Percentiles rank a stretch among this genome's conserved stretches.
Conservation (phyloP, 805 yeast genomes). For the Pichia nanzhaoensis region DNA sequence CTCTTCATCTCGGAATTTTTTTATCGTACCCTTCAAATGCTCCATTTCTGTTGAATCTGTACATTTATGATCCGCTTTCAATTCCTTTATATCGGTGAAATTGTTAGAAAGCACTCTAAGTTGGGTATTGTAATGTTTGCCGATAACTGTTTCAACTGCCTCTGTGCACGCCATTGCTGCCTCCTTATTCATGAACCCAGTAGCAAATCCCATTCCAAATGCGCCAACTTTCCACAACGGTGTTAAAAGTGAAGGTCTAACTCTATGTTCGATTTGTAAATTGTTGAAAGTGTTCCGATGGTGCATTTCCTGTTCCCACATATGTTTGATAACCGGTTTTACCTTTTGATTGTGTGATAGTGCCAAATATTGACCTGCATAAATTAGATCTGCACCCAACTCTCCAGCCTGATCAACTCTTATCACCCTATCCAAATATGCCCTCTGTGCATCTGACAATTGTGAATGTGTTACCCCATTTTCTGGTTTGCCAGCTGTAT, state of each 20-base stretch:
- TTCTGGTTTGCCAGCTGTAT: conserved; percentile 9
- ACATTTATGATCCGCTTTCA: conserved; percentile 22
- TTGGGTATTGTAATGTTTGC: conserved; percentile 91
- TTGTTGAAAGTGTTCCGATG: conserved; percentile 82
- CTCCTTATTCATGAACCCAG: conserved; percentile 82
- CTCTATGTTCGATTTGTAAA: conserved; percentile 68
- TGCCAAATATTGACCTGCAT: conserved; percentile 82
- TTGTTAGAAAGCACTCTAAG: conserved; percentile 68
- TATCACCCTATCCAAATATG: conserved; percentile 64
- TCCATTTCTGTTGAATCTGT: conserved; percentile 48
- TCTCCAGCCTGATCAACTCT: conserved; percentile 99
- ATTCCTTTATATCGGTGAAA: conserved; percentile 40
- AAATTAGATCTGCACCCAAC: conserved; percentile 89
- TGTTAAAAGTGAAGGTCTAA: conserved; percentile 85
- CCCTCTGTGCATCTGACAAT: conserved; percentile 48
- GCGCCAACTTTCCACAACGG: conserved; percentile 96
- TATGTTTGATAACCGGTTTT: conserved; percentile 76
- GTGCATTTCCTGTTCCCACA: conserved; percentile 97
- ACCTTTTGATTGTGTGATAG: conserved; percentile 65
- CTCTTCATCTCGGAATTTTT: conserved; percentile 86
- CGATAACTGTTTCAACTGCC: conserved; percentile 97
- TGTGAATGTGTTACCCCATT: conserved; percentile 23
- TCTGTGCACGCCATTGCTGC: conserved; percentile 99
- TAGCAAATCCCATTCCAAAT: conserved; percentile 73
- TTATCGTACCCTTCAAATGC: conserved; percentile 54